A percentile compares a stretch with the other conserved stretches of the same genome.
Conservation (phyloP, 345 rosid genomes). For the Populus deltoides region DNA sequence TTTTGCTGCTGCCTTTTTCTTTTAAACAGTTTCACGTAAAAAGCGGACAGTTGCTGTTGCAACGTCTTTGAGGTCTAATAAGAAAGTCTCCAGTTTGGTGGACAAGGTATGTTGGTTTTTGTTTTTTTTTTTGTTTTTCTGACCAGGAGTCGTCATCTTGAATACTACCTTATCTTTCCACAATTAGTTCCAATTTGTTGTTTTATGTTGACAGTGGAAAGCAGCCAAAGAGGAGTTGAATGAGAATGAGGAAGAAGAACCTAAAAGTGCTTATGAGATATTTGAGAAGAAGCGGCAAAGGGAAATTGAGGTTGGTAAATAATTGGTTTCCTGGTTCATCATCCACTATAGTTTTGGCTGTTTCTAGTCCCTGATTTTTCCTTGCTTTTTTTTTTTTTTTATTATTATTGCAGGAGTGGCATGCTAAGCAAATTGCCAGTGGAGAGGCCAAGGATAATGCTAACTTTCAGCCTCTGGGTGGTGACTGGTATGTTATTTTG, state of each 20-base stretch:
- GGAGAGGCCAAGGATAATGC: conserved; percentile 95
- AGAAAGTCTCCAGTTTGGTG: conserved; percentile 91
- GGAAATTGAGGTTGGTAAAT: conserved; percentile 63
- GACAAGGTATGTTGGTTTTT: conserved; percentile 61
- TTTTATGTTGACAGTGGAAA: conserved; percentile 64
- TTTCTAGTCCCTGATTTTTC: conserved; percentile 5
- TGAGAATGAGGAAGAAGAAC: conserved; percentile 76
- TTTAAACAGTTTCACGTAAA: conserved; percentile 61
- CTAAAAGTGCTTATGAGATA: conserved; percentile 54
- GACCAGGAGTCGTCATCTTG: neutral
- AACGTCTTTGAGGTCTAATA: conserved; percentile 80
- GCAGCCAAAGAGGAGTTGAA: conserved; percentile 95
- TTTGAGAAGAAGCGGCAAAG: conserved; percentile 74
- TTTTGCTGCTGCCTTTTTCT: conserved; percentile 8
- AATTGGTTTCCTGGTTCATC: neutral
- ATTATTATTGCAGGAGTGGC: conserved; percentile 64
- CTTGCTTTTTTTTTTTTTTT: neutral
- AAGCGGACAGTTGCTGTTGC: conserved; percentile 68
- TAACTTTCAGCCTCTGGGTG: conserved; percentile 93
- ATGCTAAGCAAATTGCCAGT: conserved; percentile 75
- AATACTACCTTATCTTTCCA: conserved; percentile 1
- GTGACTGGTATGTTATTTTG: conserved; percentile 67
- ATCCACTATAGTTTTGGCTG: neutral
- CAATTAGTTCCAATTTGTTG: neutral
- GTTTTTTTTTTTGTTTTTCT: neutral